Evolutionary conservation across 75 land plant species (phyloP).

Genomic region (Sequoia sempervirens): DNA sequence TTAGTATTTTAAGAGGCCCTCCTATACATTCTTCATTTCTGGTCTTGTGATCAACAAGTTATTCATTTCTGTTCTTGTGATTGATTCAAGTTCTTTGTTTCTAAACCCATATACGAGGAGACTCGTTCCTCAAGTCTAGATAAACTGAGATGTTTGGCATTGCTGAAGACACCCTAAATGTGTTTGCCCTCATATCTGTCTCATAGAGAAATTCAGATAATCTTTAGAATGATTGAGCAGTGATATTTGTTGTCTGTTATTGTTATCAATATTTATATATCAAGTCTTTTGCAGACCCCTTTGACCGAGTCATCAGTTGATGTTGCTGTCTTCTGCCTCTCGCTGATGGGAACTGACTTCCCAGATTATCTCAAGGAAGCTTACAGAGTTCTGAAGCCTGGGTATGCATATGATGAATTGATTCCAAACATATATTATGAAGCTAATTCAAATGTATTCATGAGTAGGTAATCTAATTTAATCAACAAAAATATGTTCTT

Average conservation of each 20-base stretch:
- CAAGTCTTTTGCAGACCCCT: constrained; percentile 60
- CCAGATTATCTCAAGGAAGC: constrained; percentile 81
- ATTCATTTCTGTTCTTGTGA: constrained; percentile 8
- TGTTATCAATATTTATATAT: constrained; percentile 1
- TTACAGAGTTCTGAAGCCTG: constrained; percentile 71
- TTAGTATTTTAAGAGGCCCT: neutral
- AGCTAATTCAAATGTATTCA: constrained; percentile 5
- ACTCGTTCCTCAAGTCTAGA: neutral
- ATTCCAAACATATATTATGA: neutral
- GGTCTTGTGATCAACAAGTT: neutral
- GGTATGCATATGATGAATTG: constrained; percentile 29
- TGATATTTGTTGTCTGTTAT: constrained; percentile 3
- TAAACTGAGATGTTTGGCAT: neutral
- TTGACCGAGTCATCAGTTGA: constrained; percentile 70
- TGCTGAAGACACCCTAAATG: neutral
- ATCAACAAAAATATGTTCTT: neutral
- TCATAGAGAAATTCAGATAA: neutral
- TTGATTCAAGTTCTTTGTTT: neutral
- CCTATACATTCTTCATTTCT: constrained; percentile 9
- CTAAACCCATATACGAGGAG: neutral
- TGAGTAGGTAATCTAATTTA: neutral
- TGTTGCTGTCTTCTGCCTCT: constrained; percentile 96
- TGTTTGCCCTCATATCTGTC: neutral
- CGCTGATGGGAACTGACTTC: constrained; percentile 91
- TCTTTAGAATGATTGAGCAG: neutral